Percentiles rank a stretch among this genome's conserved stretches.
These are phyloP conservation scores for Kuraishia capsulata DNA, from an alignment of 805 yeast genomes.

Conservation along the genomic window DNA sequence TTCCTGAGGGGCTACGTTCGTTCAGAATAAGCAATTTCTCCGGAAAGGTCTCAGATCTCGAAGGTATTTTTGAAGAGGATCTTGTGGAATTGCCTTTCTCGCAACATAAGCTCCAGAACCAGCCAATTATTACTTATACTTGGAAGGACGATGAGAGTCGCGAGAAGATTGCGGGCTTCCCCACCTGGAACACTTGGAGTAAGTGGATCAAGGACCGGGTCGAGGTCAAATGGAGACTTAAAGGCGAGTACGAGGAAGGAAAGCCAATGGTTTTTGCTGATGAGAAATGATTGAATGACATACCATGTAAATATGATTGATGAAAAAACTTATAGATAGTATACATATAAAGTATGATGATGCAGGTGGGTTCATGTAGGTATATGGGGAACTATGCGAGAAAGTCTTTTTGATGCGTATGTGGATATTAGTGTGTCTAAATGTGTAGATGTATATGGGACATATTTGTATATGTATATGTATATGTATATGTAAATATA, in stretches of 20 bases:
- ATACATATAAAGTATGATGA: too few relatives aligned
- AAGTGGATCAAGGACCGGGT: background rate
- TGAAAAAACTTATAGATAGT: too few relatives aligned
- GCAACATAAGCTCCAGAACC: background rate
- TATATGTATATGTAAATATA: too few relatives aligned
- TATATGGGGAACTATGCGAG: too few relatives aligned
- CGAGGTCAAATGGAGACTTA: background rate
- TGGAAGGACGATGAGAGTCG: background rate
- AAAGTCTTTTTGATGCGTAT: too few relatives aligned
- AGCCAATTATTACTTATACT: background rate
- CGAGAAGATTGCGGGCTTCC: background rate
- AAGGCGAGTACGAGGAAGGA: background rate
- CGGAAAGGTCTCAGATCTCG: background rate
- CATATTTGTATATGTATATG: too few relatives aligned
- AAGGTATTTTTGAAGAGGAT: background rate
- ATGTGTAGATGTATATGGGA: too few relatives aligned
- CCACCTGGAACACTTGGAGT: constrained; percentile 1
- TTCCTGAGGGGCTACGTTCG: background rate
- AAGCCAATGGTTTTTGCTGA: background rate
- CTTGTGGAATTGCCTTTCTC: background rate
- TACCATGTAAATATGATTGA: too few relatives aligned
- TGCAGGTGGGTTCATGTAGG: too few relatives aligned
- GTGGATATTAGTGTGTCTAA: too few relatives aligned
- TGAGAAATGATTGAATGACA: too few relatives aligned
- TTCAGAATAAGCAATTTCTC: background rate